phyloP scores from a whole-genome alignment of 192 early-diverging fungal species.

The Cetraspora pellucida region DNA sequence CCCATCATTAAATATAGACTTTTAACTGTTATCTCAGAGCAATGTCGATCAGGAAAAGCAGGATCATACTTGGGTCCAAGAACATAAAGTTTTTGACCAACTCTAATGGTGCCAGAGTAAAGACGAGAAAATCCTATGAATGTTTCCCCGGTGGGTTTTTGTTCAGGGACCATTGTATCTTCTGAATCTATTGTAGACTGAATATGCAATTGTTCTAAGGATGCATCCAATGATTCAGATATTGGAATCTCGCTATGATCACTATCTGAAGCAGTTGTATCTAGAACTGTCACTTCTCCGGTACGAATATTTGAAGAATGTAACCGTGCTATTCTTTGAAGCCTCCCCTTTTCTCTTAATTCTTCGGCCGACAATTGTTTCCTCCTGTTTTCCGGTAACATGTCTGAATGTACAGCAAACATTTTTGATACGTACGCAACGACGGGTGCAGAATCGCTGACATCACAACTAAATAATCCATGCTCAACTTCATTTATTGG shows the following conservation, averaged over 20 bases:
- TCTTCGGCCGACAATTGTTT: constrained; percentile 83
- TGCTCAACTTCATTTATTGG: constrained; percentile 64
- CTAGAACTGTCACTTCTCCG: constrained; percentile 22
- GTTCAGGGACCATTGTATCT: constrained; percentile 45
- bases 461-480: constrained; percentile 77
- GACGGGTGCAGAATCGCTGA: constrained; percentile 59
- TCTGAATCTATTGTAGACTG: constrained; percentile 16
- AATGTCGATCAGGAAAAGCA: constrained; percentile 53
- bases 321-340: constrained; percentile 48
- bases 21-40: constrained; percentile 73
- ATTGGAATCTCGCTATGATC: constrained; percentile 33
- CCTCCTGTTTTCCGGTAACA: constrained; percentile 75
- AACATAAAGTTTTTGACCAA: constrained; percentile 85
- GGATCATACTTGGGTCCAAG: constrained; percentile 95
- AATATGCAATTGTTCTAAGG: not conserved
- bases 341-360: constrained; percentile 73
- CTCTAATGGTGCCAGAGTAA: constrained; percentile 86
- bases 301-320: constrained; percentile 38
- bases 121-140: constrained; percentile 93
- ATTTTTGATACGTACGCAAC: constrained; percentile 95
- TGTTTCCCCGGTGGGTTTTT: constrained; percentile 53
- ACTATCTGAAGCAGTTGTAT: constrained; percentile 39
- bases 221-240: constrained; percentile 35
- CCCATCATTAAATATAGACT: constrained; percentile 97
- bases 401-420: constrained; percentile 77